Percentiles rank a stretch among this genome's conserved stretches.
phyloP scores from a whole-genome alignment of 2,329 filamentous ascomycete species.

The Calonectria pseudoturangicola region DNA sequence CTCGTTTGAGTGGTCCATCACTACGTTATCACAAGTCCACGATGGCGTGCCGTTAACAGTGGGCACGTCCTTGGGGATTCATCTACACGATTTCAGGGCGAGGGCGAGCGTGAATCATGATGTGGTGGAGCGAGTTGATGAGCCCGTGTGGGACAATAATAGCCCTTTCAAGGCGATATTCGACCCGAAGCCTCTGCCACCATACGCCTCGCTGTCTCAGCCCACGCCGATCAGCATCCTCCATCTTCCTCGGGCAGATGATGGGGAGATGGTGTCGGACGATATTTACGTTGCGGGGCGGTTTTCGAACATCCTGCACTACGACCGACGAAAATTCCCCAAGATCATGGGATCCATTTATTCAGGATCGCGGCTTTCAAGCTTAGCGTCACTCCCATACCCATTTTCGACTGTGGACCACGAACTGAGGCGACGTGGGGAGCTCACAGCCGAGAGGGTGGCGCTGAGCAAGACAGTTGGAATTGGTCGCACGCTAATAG shows the following conservation, averaged over 20 bases:
- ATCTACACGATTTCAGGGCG: slow-evolving; percentile 85
- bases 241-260: slow-evolving; percentile 78
- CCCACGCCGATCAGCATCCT: slow-evolving; percentile 89
- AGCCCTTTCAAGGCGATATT: slow-evolving; percentile 65
- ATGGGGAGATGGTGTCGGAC: slow-evolving; percentile 75
- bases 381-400: slow-evolving; percentile 81
- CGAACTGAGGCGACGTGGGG: slow-evolving; percentile 73
- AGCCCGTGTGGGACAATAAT: slow-evolving; percentile 47
- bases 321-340: slow-evolving; percentile 91
- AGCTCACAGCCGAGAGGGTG: slow-evolving; percentile 73
- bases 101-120: slow-evolving; percentile 58
- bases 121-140: slow-evolving; percentile 61
- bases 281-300: slow-evolving; percentile 93
- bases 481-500: slow-evolving; percentile 81
- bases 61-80: slow-evolving; percentile 86
- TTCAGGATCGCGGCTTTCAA: slow-evolving; percentile 87
- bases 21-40: slow-evolving; percentile 83
- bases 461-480: slow-evolving; percentile 70
- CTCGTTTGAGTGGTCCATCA: slow-evolving; percentile 88
- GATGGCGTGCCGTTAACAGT: slow-evolving; percentile 84
- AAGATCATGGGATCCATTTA: slow-evolving; percentile 85
- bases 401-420: slow-evolving; percentile 79
- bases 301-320: slow-evolving; percentile 91
- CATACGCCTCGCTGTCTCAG: slow-evolving; percentile 84
- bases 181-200: slow-evolving; percentile 71